phyloP scores from a whole-genome alignment of 345 rosid genomes.

The Passiflora organensis region DNA sequence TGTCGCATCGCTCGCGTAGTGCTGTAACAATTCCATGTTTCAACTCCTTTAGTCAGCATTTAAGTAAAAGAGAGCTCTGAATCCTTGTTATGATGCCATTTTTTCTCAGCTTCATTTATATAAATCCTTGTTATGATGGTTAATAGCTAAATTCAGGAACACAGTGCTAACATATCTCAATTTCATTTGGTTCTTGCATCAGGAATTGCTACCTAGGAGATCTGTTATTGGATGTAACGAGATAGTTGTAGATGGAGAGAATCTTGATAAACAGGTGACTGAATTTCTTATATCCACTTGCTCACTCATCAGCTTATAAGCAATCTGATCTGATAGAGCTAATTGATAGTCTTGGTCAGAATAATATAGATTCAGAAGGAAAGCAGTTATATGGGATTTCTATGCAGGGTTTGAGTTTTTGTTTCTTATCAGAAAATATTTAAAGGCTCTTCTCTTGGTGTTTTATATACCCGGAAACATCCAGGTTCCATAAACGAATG shows the following conservation, averaged over 20 bases:
- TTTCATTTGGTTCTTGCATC: conserved; percentile 24
- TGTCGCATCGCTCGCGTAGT: neutral
- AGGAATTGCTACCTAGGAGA: conserved; percentile 74
- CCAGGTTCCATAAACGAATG: conserved; percentile 31
- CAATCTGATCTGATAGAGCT: conserved; percentile 36
- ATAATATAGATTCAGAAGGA: conserved; percentile 36
- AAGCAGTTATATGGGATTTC: conserved; percentile 34
- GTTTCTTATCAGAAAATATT: conserved; percentile 21
- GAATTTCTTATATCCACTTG: conserved; percentile 28
- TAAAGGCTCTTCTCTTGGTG: conserved; percentile 42
- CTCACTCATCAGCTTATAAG: conserved; percentile 29
- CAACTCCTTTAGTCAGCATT: no score
- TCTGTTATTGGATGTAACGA: conserved; percentile 33
- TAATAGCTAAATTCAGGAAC: neutral
- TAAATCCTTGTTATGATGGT: neutral
- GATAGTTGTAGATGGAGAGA: conserved; percentile 39
- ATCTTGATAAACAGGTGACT: conserved; percentile 30
- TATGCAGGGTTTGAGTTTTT: conserved; percentile 48
- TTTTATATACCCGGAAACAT: conserved; percentile 44
- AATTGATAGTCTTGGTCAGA: conserved; percentile 36
- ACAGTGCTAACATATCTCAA: neutral
- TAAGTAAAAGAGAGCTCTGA: neutral
- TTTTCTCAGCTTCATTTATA: neutral
- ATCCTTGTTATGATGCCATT: neutral
- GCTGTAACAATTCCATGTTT: neutral